These are phyloP conservation scores for Blastobotrys attinorum DNA, from an alignment of 805 yeast species.

Conservation along the genomic window DNA sequence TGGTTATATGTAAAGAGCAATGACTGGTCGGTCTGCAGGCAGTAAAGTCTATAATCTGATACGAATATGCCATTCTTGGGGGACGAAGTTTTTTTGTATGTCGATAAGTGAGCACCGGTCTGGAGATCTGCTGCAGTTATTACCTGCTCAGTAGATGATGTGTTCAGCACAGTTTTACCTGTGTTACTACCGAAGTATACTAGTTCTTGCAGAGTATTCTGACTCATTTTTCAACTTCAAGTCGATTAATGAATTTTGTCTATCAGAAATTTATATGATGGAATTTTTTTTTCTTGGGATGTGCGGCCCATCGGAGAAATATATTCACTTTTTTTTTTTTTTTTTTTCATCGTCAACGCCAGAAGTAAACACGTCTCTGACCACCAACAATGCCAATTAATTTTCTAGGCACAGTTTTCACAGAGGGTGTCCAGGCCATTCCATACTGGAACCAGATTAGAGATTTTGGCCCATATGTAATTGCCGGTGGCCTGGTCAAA, in stretches of 20 bases:
- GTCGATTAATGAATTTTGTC: background rate
- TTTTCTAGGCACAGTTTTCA: conserved; percentile 56
- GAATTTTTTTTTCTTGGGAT: too few species aligned
- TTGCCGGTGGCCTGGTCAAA: conserved; percentile 44
- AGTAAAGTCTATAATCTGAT: conserved; percentile 49
- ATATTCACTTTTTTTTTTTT: too few species aligned
- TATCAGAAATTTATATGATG: background rate
- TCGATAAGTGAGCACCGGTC: conserved; percentile 34
- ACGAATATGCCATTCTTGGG: conserved; percentile 39
- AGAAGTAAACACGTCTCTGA: background rate
- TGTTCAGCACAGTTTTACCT: conserved; percentile 1
- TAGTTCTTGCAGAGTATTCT: conserved; percentile 31
- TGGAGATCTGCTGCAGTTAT: conserved; percentile 25
- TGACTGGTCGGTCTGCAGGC: conserved; percentile 65
- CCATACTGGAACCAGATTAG: conserved; percentile 67
- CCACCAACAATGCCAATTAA: conserved; percentile 66
- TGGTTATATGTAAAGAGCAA: conserved; percentile 62
- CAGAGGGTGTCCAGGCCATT: conserved; percentile 65
- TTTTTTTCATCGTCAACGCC: background rate
- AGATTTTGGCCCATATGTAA: conserved; percentile 48
- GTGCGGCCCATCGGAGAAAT: background rate
- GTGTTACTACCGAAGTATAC: conserved; percentile 11
- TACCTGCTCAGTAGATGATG: conserved; percentile 4
- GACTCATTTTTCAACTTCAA: background rate
- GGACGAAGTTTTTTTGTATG: conserved; percentile 47